Percentiles rank a stretch among this genome's conserved stretches.
phyloP scores from a whole-genome alignment of 2,329 filamentous ascomycete genomes.

The Arthroderma sp. region DNA sequence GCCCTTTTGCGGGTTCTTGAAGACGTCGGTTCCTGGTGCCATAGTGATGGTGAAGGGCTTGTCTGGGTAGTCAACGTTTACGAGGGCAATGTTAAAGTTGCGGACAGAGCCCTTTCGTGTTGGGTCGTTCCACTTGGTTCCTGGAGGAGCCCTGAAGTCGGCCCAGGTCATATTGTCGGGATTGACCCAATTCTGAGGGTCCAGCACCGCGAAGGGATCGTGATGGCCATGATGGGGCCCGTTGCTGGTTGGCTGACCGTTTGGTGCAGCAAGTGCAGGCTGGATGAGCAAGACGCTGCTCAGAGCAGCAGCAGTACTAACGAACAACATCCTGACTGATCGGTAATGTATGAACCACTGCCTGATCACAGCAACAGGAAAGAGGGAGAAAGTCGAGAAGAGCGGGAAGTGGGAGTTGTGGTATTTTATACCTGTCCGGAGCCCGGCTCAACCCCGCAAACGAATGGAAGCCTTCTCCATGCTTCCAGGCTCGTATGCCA shows the following conservation, averaged over 20 bases:
- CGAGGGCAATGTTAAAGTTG: slow-evolving; percentile 16
- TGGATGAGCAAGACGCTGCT: slow-evolving; percentile 10
- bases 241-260: neutral
- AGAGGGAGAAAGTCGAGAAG: neutral
- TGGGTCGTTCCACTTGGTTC: slow-evolving; percentile 14
- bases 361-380: slow-evolving; percentile 3
- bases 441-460: slow-evolving; percentile 5
- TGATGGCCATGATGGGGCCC: neutral
- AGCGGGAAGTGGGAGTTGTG: neutral
- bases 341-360: slow-evolving; percentile 3
- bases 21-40: slow-evolving; percentile 9
- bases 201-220: slow-evolving; percentile 14
- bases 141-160: slow-evolving; percentile 12
- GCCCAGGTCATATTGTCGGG: slow-evolving; percentile 16
- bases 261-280: slow-evolving; percentile 6
- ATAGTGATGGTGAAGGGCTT: slow-evolving; percentile 12
- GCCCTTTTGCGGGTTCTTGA: slow-evolving; percentile 13
- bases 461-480: neutral
- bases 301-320: slow-evolving; percentile 8
- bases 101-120: slow-evolving; percentile 12
- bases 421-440: neutral
- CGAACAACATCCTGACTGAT: slow-evolving; percentile 9
- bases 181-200: slow-evolving; percentile 16
- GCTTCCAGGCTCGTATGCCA: slow-evolving; percentile 6
- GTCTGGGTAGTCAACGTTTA: slow-evolving; percentile 14